A percentile compares a stretch with the other conserved stretches of the same genome.
phyloP scores from a whole-genome alignment of 495 filamentous ascomycete genomes.

The Trichoderma erinaceum region DNA sequence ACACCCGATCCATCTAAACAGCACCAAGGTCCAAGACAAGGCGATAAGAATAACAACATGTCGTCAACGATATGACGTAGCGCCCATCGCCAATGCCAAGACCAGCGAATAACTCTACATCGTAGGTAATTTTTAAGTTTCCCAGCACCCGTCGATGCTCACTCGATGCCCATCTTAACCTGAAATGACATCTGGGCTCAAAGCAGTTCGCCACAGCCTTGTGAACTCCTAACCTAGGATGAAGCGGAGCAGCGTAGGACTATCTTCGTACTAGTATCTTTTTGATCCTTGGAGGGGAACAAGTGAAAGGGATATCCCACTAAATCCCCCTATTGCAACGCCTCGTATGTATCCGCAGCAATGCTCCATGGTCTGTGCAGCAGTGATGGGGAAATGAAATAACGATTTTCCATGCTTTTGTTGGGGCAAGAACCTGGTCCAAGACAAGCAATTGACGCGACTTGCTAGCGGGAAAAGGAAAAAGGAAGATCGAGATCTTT shows the following conservation, averaged over 20 bases:
- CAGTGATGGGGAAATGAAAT: background rate
- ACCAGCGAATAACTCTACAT: background rate
- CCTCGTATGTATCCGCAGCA: background rate
- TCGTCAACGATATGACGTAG: background rate
- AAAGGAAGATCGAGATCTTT: background rate
- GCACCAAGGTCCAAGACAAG: background rate
- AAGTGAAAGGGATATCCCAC: no score
- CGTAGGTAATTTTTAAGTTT: background rate
- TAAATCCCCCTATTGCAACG: no score
- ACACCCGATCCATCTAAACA: background rate
- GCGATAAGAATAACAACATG: background rate
- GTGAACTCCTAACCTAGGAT: background rate
- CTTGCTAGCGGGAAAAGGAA: background rate
- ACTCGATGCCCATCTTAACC: background rate
- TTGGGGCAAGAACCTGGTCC: conserved; percentile 1
- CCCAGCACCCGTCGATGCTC: background rate
- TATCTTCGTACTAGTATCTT: background rate
- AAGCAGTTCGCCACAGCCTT: background rate
- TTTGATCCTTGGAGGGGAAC: no score
- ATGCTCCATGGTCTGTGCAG: background rate
- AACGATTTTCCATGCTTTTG: background rate
- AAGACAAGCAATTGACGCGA: background rate
- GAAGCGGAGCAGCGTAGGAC: background rate
- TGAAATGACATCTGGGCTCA: background rate
- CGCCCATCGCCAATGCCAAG: background rate